Evolutionary conservation across 495 filamentous ascomycete genomes (phyloP).

Genomic region (Letharia columbiana): DNA sequence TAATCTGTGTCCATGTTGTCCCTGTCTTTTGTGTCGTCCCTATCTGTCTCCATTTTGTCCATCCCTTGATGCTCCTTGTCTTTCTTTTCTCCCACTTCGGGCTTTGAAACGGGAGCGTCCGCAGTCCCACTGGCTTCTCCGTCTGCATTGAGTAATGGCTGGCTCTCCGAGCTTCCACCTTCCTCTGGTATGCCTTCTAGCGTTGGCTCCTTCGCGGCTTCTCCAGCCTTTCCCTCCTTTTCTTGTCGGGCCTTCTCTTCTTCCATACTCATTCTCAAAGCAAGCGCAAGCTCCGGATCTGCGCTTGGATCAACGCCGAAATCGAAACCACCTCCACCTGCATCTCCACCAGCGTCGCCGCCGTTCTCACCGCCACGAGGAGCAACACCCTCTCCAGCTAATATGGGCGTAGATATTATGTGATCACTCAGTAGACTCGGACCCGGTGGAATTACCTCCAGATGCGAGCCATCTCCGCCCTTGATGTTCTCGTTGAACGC

Average conservation of each 20-base stretch:
- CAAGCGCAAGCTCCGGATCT: slow-evolving; percentile 89
- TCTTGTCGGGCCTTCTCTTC: slow-evolving; percentile 93
- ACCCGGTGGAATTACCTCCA: slow-evolving; percentile 85
- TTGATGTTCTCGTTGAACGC: slow-evolving; percentile 90
- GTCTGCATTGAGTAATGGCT: slow-evolving; percentile 56
- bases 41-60: slow-evolving; percentile 51
- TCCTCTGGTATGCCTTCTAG: slow-evolving; percentile 82
- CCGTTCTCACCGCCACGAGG: slow-evolving; percentile 36
- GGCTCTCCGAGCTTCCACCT: slow-evolving; percentile 43
- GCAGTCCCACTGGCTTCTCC: slow-evolving; percentile 59
- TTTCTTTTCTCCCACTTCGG: slow-evolving; percentile 44
- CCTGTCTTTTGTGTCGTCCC: slow-evolving; percentile 46
- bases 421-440: slow-evolving; percentile 85
- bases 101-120: slow-evolving; percentile 23
- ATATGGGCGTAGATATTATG: slow-evolving; percentile 82
- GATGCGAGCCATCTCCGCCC: slow-evolving; percentile 76
- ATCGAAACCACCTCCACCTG: slow-evolving; percentile 55
- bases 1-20: slow-evolving; percentile 90
- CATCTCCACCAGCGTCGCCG: slow-evolving; percentile 42
- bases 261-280: slow-evolving; percentile 95
- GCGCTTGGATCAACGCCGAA: slow-evolving; percentile 71
- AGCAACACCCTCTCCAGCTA: slow-evolving; percentile 63
- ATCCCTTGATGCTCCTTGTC: slow-evolving; percentile 48
- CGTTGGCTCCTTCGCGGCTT: slow-evolving; percentile 51
- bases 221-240: slow-evolving; percentile 68